A percentile compares a stretch with the other conserved stretches of the same genome.
Evolutionary conservation across 768 basidiomycete species (phyloP).

Genomic region (Mycena floridula): DNA sequence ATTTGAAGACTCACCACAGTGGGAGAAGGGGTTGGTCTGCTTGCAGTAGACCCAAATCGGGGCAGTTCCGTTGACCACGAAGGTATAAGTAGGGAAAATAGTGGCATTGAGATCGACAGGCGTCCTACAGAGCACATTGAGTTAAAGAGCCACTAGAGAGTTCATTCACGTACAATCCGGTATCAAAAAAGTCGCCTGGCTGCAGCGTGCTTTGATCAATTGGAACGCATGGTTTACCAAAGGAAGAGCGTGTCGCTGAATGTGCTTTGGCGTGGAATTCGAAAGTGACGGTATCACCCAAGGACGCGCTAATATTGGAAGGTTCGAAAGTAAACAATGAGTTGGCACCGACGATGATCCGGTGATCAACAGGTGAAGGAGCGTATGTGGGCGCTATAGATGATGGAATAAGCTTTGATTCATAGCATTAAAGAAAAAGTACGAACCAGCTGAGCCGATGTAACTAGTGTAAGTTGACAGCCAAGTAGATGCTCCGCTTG

Average conservation of each 20-base stretch:
- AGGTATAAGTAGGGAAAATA: constrained; percentile 37
- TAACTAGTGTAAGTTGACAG: constrained; percentile 37
- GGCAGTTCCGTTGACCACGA: constrained; percentile 46
- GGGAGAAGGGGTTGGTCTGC: constrained; percentile 42
- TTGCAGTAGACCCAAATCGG: constrained; percentile 59
- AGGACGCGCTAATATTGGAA: constrained; percentile 30
- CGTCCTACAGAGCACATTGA: constrained; percentile 22
- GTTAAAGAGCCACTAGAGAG: not conserved
- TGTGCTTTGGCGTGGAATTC: constrained; percentile 43
- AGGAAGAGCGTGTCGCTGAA: constrained; percentile 37
- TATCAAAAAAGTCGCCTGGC: constrained; percentile 23
- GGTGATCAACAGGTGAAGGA: constrained; percentile 24
- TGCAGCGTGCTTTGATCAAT: not conserved
- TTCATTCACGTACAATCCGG: constrained; percentile 34
- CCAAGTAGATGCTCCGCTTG: constrained; percentile 21
- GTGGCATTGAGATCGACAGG: constrained; percentile 35
- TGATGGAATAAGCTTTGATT: constrained; percentile 9
- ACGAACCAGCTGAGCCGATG: constrained; percentile 26
- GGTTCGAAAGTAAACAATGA: constrained; percentile 28
- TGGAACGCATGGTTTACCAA: constrained; percentile 10
- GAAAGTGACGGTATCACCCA: constrained; percentile 39
- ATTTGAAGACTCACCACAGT: constrained; percentile 2
- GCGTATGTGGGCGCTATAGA: constrained; percentile 14
- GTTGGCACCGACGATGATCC: constrained; percentile 33
- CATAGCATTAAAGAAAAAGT: not conserved